These are phyloP conservation scores for Mortierella sp. DNA, from an alignment of 371 early-diverging fungal genomes.

Conservation along the genomic window DNA sequence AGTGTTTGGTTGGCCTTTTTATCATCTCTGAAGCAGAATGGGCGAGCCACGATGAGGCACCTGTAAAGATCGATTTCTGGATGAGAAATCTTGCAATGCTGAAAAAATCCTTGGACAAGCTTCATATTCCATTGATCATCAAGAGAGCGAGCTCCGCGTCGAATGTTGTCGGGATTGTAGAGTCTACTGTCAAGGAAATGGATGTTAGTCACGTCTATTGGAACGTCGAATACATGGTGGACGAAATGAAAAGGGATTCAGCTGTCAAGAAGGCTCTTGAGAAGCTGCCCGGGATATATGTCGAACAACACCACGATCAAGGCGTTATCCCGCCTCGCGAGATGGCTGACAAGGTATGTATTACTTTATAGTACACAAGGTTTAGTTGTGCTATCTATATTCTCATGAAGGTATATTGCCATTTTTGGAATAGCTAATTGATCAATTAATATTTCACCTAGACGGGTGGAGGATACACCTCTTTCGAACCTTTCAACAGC, in stretches of 20 bases:
- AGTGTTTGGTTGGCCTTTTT: slow-evolving; percentile 57
- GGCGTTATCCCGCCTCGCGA: slow-evolving; percentile 66
- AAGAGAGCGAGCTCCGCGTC: slow-evolving; percentile 20
- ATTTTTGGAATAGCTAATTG: not conserved
- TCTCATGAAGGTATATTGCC: not conserved
- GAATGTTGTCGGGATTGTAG: slow-evolving; percentile 36
- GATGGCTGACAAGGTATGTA: slow-evolving; percentile 57
- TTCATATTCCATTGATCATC: slow-evolving; percentile 67
- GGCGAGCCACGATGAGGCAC: slow-evolving; percentile 64
- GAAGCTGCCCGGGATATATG: slow-evolving; percentile 37
- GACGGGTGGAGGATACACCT: slow-evolving; percentile 45
- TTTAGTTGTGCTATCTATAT: not conserved
- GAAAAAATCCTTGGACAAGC: slow-evolving; percentile 45
- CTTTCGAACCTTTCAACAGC: slow-evolving; percentile 57
- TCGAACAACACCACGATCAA: slow-evolving; percentile 63
- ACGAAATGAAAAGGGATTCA: slow-evolving; percentile 54
- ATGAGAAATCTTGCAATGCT: slow-evolving; percentile 62
- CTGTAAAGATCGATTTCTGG: slow-evolving; percentile 66
- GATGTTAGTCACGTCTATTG: slow-evolving; percentile 51
- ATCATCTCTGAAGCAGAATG: slow-evolving; percentile 68
- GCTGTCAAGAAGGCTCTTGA: slow-evolving; percentile 24
- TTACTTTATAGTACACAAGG: not conserved
- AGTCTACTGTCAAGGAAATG: slow-evolving; percentile 32
- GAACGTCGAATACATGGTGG: slow-evolving; percentile 43
- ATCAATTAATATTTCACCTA: slow-evolving; percentile 1